These are phyloP conservation scores for Boletus rubescentipes DNA, from an alignment of 768 basidiomycete species.

Conservation along the genomic window DNA sequence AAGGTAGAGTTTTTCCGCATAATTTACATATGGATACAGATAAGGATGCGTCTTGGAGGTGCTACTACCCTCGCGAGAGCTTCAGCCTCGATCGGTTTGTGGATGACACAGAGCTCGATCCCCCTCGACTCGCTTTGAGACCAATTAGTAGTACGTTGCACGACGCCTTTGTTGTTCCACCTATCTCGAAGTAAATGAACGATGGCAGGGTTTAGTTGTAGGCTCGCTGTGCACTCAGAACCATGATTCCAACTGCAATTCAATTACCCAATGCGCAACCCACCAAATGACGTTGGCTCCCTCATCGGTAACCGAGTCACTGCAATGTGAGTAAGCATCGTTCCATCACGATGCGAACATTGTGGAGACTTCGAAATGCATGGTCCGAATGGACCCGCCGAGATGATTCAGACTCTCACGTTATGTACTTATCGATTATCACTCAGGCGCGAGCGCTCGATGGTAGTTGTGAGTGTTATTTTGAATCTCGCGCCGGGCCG, in stretches of 20 bases:
- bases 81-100: not conserved
- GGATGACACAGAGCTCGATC: not conserved
- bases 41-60: not conserved
- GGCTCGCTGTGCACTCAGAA: not conserved
- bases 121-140: not conserved
- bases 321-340: conserved; percentile 2
- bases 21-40: conserved; percentile 10
- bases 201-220: not conserved
- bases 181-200: not conserved
- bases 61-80: not conserved
- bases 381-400: too few relatives aligned
- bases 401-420: not conserved
- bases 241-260: not conserved
- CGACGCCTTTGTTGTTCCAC: not conserved
- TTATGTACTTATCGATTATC: conserved; percentile 1
- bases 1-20: conserved; percentile 11
- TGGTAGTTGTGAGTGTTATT: not conserved
- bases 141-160: conserved; percentile 5
- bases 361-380: not conserved
- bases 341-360: too few relatives aligned
- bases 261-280: not conserved
- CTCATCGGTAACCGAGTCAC: not conserved
- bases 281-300: not conserved
- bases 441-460: not conserved
- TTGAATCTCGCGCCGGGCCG: not conserved